phyloP scores from a whole-genome alignment of 331 rosid species.

The Phaseolus coccineus region DNA sequence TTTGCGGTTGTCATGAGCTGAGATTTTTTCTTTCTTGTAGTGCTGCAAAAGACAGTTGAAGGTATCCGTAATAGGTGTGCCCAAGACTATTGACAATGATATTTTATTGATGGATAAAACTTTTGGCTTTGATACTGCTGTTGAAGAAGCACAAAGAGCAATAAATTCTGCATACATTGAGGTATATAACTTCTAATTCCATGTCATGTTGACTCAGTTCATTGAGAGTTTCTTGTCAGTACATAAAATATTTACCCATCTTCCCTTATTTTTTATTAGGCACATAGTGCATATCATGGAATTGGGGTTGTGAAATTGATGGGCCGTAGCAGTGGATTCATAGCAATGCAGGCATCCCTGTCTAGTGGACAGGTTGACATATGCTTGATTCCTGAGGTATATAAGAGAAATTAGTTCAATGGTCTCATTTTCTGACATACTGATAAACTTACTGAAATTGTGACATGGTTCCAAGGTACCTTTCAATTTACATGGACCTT shows the following conservation, averaged over 20 bases:
- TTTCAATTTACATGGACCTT: constrained; percentile 82
- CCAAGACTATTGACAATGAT: constrained; percentile 96
- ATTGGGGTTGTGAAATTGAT: constrained; percentile 93
- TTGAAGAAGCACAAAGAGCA: constrained; percentile 99
- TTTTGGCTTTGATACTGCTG: constrained; percentile 99
- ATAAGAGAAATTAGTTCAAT: constrained; percentile 32
- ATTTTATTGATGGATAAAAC: constrained; percentile 97
- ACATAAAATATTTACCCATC: constrained; percentile 26
- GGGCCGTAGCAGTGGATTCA: constrained; percentile 99
- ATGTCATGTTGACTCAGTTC: constrained; percentile 22
- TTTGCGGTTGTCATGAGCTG: constrained; percentile 30
- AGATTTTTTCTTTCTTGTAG: constrained; percentile 52
- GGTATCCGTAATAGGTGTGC: constrained; percentile 93
- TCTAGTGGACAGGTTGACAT: constrained; percentile 97
- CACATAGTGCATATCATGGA: constrained; percentile 98
- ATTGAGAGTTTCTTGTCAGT: constrained; percentile 24
- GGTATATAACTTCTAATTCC: constrained; percentile 54
- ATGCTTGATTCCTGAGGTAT: constrained; percentile 97
- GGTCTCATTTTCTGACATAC: constrained; percentile 24
- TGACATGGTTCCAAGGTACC: constrained; percentile 63
- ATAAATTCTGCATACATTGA: constrained; percentile 97
- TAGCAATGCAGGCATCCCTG: constrained; percentile 95
- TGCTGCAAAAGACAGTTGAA: constrained; percentile 77
- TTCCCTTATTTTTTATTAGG: constrained; percentile 57
- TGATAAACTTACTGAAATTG: constrained; percentile 34